Base-by-base conservation (phyloP, 1,139 yeast species). In the Blastobotrys capitulatus region DNA sequence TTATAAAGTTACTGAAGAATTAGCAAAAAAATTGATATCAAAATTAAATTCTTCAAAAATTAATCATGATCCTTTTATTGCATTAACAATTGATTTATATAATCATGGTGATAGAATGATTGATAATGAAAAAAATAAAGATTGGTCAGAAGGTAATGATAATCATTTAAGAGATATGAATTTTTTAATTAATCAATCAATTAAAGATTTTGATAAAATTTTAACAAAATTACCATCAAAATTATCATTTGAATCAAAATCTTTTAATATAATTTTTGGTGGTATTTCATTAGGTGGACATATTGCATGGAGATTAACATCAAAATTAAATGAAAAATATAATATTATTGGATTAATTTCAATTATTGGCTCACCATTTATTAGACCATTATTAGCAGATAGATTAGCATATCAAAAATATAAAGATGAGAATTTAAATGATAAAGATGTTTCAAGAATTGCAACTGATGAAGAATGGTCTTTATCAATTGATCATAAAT, bases 251-350 rank as follows among this genome's bases (percentile, higher is more conserved):
- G 20, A 15, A 2, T 43, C 26, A 10, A 13, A 16, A 13, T 4
- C 22, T 10, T 60, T 61, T 31, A 59, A 60, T 44, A 74, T 73
- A 57, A 67, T 75, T 29, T 63, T 79, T 25, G 61, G 75, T 31
- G 88, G 88, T 2, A 72, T 72, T 46, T 80, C 86, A 0, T 68
- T 80, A 54, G 87, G 88, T 1, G 88, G 79, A 0, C 86, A 82
- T 62, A 67, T 75, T 10, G 68, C 75, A 25, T 77, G 79, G 63
- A 65, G 82, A 47, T 60, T 38, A 35, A 62, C 53, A 67, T 66
- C 53, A 79, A 80, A 1, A 64, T 9, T 35, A 16, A 9, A 10
- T 18, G 8, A 16, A 9, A 31, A 20, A n/a, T n/a, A 18, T 20
- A 6, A 3, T 9, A 26, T 15, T 5, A 20, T 69, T 2, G 68